Conservation (phyloP, 2,329 filamentous ascomycete species). For the Phaeosphaeria sp. region DNA sequence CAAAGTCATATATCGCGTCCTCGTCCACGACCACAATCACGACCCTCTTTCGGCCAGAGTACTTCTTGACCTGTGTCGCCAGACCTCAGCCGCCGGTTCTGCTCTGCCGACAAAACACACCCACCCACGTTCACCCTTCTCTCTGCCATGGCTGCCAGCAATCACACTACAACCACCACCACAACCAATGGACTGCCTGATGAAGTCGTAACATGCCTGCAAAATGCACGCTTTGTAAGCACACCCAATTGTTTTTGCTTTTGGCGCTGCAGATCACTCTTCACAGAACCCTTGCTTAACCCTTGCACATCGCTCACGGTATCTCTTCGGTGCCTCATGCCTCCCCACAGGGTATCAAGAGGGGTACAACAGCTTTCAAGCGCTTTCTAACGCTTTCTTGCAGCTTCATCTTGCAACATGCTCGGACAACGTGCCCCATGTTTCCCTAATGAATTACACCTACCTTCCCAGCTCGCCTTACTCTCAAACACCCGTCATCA, state of each 20-base stretch:
- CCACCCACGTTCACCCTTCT: background rate
- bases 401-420: slow-evolving; percentile 96
- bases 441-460: slow-evolving; percentile 99
- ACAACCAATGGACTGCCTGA: slow-evolving; percentile 71
- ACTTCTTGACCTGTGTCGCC: background rate
- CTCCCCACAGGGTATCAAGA: too few relatives aligned
- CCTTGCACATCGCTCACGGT: background rate
- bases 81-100: background rate
- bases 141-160: slow-evolving; percentile 12
- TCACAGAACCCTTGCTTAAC: slow-evolving; percentile 9
- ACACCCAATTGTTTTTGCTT: background rate
- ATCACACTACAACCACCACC: slow-evolving; percentile 4
- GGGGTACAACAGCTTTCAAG: background rate
- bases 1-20: background rate
- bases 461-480: slow-evolving; percentile 80
- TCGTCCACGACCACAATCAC: background rate
- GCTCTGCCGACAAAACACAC: background rate
- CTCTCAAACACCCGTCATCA: slow-evolving; percentile 71
- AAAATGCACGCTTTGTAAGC: slow-evolving; percentile 90
- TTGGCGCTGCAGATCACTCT: background rate
- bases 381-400: slow-evolving; percentile 10
- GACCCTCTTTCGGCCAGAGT: background rate
- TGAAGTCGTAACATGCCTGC: slow-evolving; percentile 88
- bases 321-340: background rate
- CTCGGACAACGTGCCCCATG: slow-evolving; percentile 80